phyloP scores from a whole-genome alignment of 2,329 filamentous ascomycete species.

The Pyrenophora graminea region DNA sequence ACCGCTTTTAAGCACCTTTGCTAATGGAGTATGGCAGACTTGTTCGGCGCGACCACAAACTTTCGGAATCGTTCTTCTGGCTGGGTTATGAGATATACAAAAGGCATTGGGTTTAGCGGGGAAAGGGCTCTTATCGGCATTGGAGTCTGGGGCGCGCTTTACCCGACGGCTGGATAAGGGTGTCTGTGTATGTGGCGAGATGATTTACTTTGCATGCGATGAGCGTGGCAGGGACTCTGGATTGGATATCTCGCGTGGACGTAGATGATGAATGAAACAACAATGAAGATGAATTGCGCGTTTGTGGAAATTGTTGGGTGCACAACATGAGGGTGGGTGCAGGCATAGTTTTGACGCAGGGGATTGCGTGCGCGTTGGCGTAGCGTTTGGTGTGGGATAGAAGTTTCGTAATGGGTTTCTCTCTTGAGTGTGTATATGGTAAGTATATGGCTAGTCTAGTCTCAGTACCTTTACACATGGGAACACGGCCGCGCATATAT shows the following conservation, averaged over 20 bases:
- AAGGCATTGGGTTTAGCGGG: conserved; percentile 33
- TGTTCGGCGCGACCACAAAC: conserved; percentile 26
- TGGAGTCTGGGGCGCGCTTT: conserved; percentile 30
- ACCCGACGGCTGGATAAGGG: conserved; percentile 19
- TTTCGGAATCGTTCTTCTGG: conserved; percentile 21
- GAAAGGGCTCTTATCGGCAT: conserved; percentile 19
- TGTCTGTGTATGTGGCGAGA: neutral
- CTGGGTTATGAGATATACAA: conserved; percentile 21
- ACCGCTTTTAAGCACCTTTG: conserved; percentile 6
- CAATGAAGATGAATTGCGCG: too few species aligned
- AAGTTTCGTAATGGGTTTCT: too few species aligned
- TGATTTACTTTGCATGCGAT: conserved; percentile 19
- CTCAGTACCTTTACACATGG: too few species aligned
- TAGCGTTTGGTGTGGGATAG: too few species aligned
- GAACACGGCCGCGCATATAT: too few species aligned
- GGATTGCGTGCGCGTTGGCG: too few species aligned
- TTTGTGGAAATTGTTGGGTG: too few species aligned
- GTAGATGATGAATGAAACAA: too few species aligned
- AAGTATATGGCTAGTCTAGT: too few species aligned
- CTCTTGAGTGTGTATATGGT: too few species aligned
- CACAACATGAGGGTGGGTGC: too few species aligned
- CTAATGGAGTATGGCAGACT: conserved; percentile 13
- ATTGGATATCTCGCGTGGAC: conserved; percentile 7
- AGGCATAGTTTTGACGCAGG: too few species aligned
- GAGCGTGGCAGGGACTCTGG: conserved; percentile 13